Conservation (phyloP, 495 filamentous ascomycete species). For the Tetracladium marchalianum region DNA sequence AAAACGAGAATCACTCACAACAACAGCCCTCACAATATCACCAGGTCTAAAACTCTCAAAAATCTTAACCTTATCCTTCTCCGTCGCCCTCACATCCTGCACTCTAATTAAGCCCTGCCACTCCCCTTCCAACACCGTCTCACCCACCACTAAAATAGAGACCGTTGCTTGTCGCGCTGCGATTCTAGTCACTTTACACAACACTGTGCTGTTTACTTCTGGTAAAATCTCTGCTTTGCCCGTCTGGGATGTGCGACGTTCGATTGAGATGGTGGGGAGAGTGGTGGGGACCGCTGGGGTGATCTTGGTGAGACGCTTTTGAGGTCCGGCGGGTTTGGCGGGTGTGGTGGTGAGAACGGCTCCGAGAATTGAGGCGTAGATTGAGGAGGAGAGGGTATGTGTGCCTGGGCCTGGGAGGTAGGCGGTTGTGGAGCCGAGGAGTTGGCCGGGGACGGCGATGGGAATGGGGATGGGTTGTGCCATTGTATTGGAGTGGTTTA, state of each 20-base stretch:
- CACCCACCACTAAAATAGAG: conserved; percentile 69
- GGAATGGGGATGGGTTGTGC: conserved; percentile 10
- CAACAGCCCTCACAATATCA: conserved; percentile 82
- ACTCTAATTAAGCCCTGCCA: conserved; percentile 55
- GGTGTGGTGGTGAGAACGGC: conserved; percentile 39
- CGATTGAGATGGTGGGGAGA: conserved; percentile 23
- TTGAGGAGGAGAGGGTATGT: conserved; percentile 58
- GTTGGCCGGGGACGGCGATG: conserved; percentile 60
- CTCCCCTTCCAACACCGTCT: conserved; percentile 48
- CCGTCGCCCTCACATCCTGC: conserved; percentile 88
- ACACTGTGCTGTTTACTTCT: conserved; percentile 64
- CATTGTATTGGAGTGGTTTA: conserved; percentile 5
- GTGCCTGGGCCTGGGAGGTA: conserved; percentile 71
- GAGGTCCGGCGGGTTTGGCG: conserved; percentile 42
- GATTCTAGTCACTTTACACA: conserved; percentile 79
- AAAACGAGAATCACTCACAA: conserved; percentile 43
- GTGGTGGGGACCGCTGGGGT: conserved; percentile 20
- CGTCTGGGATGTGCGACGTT: conserved; percentile 14
- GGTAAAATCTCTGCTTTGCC: conserved; percentile 61
- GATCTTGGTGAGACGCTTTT: conserved; percentile 46
- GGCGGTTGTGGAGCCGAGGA: conserved; percentile 53
- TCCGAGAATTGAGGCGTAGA: conserved; percentile 66
- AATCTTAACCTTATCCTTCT: conserved; percentile 89
- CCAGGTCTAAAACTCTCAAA: conserved; percentile 87
- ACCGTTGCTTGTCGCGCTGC: conserved; percentile 73